Percentiles rank a stretch among this genome's conserved stretches.
Evolutionary conservation across 768 basidiomycete species (phyloP).

Genomic region (Tulasnella calospora): DNA sequence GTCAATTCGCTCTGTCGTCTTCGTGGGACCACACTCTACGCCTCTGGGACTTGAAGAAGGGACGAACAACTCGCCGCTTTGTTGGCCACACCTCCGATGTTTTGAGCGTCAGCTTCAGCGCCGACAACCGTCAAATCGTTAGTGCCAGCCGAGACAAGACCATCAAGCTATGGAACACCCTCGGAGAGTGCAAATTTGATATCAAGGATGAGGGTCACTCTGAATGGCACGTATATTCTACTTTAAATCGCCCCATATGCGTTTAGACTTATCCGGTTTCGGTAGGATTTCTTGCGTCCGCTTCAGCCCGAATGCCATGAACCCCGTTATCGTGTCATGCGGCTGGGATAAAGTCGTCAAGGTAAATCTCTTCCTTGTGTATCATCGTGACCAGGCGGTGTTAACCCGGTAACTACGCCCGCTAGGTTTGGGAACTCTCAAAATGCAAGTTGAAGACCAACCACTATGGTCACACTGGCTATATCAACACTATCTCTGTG

Average conservation of each 20-base stretch:
- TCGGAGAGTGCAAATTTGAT: conserved; percentile 99
- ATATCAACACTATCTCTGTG: conserved; percentile 97
- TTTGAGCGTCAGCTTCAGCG: conserved; percentile 97
- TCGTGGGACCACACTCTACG: conserved; percentile 99
- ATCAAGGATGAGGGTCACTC: conserved; percentile 98
- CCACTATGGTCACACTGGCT: conserved; percentile 99
- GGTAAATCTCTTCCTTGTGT: conserved; percentile 50
- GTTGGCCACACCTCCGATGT: conserved; percentile 98
- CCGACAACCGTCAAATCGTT: conserved; percentile 99
- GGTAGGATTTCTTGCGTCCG: conserved; percentile 95
- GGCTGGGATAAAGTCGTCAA: conserved; percentile 99
- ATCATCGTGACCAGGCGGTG: conserved; percentile 43
- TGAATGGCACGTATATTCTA: conserved; percentile 62
- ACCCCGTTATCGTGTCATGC: conserved; percentile 97
- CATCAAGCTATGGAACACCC: conserved; percentile 99
- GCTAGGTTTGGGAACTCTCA: conserved; percentile 96
- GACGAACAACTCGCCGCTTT: conserved; percentile 91
- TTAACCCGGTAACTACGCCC: neutral
- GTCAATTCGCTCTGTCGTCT: conserved; percentile 97
- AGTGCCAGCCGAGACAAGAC: conserved; percentile 94
- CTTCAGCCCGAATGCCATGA: conserved; percentile 95
- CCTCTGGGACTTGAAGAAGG: conserved; percentile 99
- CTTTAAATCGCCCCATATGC: neutral
- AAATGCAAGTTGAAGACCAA: conserved; percentile 99
- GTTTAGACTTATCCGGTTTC: neutral